Percentiles rank a stretch among this genome's conserved stretches.
phyloP scores from a whole-genome alignment of 139 green algal species.

The Mychonastes homosphaera region DNA sequence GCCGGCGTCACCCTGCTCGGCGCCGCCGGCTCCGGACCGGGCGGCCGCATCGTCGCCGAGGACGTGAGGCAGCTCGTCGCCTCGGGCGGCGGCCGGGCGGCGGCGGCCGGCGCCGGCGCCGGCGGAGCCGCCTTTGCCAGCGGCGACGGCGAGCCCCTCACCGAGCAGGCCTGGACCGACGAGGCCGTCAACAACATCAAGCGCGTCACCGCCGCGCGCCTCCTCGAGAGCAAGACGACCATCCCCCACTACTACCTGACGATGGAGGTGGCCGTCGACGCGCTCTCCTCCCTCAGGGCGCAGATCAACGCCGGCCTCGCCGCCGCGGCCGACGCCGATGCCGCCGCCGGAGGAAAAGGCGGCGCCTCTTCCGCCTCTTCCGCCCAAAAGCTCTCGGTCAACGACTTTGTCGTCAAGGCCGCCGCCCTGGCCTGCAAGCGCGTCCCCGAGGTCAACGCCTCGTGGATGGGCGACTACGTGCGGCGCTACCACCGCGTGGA shows the following conservation, averaged over 20 bases:
- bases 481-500: slow-evolving; percentile 70
- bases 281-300: slow-evolving; percentile 41
- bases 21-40: slow-evolving; percentile 48
- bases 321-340: slow-evolving; percentile 1
- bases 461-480: slow-evolving; percentile 82
- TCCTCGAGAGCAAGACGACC: slow-evolving; percentile 89
- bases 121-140: slow-evolving; percentile 1
- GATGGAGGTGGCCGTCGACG: slow-evolving; percentile 56
- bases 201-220: slow-evolving; percentile 71
- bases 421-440: slow-evolving; percentile 45
- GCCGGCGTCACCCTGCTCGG: slow-evolving; percentile 48
- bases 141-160: slow-evolving; percentile 10
- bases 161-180: background rate
- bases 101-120: slow-evolving; percentile 6
- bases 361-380: too few relatives aligned
- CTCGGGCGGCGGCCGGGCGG: background rate
- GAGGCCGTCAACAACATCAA: slow-evolving; percentile 54
- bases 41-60: slow-evolving; percentile 62
- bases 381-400: slow-evolving; percentile 93
- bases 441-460: slow-evolving; percentile 56
- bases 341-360: too few relatives aligned
- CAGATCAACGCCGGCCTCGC: slow-evolving; percentile 49
- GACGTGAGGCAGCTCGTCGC: slow-evolving; percentile 47
- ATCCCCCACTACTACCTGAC: slow-evolving; percentile 98
- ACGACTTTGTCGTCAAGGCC: slow-evolving; percentile 97